A percentile compares a stretch with the other conserved stretches of the same genome.
phyloP scores from a whole-genome alignment of 495 filamentous ascomycete species.

The Penicillium roqueforti region DNA sequence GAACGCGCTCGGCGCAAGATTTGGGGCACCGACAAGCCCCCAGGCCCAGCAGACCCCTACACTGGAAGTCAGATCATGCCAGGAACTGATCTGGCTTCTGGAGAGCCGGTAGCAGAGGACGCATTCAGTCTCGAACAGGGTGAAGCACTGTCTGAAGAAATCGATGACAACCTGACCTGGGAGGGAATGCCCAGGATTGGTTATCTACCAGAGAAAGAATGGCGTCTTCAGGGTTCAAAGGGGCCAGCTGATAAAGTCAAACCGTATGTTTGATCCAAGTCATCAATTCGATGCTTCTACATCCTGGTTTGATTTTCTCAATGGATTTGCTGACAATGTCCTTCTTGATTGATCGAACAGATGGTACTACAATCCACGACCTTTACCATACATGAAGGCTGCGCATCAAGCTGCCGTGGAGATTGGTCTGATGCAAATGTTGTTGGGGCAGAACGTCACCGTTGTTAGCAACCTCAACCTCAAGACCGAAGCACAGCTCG shows the following conservation, averaged over 20 bases:
- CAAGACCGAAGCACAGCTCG: constrained; percentile 20
- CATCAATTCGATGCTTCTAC: not conserved
- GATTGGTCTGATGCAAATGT: constrained; percentile 33
- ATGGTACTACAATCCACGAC: constrained; percentile 12
- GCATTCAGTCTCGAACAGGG: not conserved
- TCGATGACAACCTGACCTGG: constrained; percentile 1
- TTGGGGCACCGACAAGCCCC: constrained; percentile 54
- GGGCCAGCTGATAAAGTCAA: constrained; percentile 13
- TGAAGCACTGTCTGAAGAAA: not conserved
- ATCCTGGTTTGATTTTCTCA: not conserved
- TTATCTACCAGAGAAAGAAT: constrained; percentile 12
- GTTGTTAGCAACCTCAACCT: constrained; percentile 8
- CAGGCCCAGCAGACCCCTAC: constrained; percentile 53
- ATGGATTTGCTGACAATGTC: constrained; percentile 7
- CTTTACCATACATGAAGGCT: constrained; percentile 17
- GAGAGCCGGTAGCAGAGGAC: not conserved
- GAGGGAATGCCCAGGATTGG: constrained; percentile 4
- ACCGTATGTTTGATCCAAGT: constrained; percentile 18
- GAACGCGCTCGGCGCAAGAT: constrained; percentile 50
- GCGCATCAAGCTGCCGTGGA: constrained; percentile 48
- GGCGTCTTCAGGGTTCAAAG: constrained; percentile 6
- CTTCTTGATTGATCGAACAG: constrained; percentile 8
- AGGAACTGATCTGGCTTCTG: not conserved
- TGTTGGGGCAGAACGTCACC: constrained; percentile 28
- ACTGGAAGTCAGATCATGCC: constrained; percentile 30